These are phyloP conservation scores for Cicer chorassanicum DNA, from an alignment of 306 rosid species.

Conservation along the genomic window DNA sequence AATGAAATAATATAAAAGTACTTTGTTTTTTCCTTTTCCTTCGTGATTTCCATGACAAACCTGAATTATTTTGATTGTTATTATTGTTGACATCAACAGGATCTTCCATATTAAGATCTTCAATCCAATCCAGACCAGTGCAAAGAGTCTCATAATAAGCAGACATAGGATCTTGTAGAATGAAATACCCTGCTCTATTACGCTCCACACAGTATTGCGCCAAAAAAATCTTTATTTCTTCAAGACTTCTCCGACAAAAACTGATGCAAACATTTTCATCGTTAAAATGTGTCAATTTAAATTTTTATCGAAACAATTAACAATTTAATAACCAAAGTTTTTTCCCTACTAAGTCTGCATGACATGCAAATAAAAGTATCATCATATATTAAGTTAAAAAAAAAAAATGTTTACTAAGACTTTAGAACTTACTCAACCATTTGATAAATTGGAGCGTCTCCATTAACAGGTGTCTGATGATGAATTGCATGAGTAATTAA, in stretches of 20 bases:
- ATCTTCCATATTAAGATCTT: conserved; percentile 42
- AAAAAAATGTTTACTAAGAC: background rate
- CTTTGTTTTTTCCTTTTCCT: background rate
- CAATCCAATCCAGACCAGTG: conserved; percentile 65
- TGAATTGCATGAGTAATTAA: conserved; percentile 67
- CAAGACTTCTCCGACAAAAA: conserved; percentile 52
- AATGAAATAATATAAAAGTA: background rate
- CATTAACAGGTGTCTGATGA: background rate
- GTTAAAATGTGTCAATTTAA: background rate
- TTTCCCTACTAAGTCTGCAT: too few species aligned
- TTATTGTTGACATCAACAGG: background rate
- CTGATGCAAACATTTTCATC: conserved; percentile 42
- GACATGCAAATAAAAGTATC: background rate
- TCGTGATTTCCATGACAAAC: conserved; percentile 18
- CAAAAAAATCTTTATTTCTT: conserved; percentile 58
- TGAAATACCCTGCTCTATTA: conserved; percentile 48
- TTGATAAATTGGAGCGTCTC: conserved; percentile 32
- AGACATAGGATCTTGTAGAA: conserved; percentile 64
- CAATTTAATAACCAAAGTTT: too few species aligned
- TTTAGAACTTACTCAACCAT: conserved; percentile 30
- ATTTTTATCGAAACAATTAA: too few species aligned
- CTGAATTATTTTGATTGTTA: conserved; percentile 35
- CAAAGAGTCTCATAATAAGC: conserved; percentile 66
- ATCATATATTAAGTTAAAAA: too few species aligned
- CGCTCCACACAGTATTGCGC: conserved; percentile 51